Conservation (phyloP, 2,329 filamentous ascomycete species). For the Phoma sp. region DNA sequence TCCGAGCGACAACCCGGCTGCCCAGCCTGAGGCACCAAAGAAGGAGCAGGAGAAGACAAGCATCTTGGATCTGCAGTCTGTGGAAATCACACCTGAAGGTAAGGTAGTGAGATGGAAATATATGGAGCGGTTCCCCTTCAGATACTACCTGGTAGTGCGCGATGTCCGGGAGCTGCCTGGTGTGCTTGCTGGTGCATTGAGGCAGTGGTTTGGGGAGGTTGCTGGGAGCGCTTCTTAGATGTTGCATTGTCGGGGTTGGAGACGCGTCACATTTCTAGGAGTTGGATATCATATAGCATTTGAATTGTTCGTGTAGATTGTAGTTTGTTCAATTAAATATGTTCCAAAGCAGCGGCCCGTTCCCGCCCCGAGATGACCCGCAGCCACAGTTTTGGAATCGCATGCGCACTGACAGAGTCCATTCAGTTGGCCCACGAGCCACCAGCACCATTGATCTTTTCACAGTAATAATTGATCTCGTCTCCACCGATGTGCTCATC, state of each 20-base stretch:
- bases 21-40: slow-evolving; percentile 26
- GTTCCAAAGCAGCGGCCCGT: neutral
- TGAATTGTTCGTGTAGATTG: too few species aligned
- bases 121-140: slow-evolving; percentile 94
- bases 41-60: slow-evolving; percentile 63
- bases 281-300: neutral
- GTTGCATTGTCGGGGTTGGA: slow-evolving; percentile 1
- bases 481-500: slow-evolving; percentile 38
- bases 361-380: neutral
- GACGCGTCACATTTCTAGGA: neutral
- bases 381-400: neutral
- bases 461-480: slow-evolving; percentile 36
- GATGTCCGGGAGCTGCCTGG: slow-evolving; percentile 89
- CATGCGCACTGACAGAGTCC: neutral
- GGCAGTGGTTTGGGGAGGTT: slow-evolving; percentile 91
- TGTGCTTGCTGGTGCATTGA: slow-evolving; percentile 83
- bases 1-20: slow-evolving; percentile 9
- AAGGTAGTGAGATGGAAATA: slow-evolving; percentile 86
- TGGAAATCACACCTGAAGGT: slow-evolving; percentile 74
- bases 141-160: slow-evolving; percentile 94
- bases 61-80: slow-evolving; percentile 88
- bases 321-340: too few species aligned
- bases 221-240: slow-evolving; percentile 50
- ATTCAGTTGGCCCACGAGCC: slow-evolving; percentile 17
- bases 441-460: slow-evolving; percentile 23